phyloP scores from a whole-genome alignment of 202 grass and related monocot genomes.

The Zoysia matrella region DNA sequence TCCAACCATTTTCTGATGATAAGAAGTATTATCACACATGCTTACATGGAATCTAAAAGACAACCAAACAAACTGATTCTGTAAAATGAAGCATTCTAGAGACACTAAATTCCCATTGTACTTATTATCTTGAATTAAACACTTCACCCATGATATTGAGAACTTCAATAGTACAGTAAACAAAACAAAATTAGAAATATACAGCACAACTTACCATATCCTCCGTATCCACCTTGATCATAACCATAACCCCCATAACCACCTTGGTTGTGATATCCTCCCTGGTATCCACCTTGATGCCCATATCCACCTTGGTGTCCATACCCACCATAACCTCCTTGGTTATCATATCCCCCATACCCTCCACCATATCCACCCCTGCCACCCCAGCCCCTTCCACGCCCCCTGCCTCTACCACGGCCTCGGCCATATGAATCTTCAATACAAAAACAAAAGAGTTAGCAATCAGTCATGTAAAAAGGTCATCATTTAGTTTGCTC shows the following conservation, averaged over 20 bases:
- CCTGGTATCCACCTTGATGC: conserved; percentile 64
- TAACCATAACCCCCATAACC: conserved; percentile 68
- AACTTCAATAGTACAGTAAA: not conserved
- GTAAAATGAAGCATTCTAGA: conserved; percentile 18
- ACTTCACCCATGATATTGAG: too few relatives aligned
- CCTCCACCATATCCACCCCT: conserved; percentile 77
- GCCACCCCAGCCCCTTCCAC: conserved; percentile 71
- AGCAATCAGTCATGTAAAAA: conserved; percentile 16
- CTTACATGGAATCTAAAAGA: conserved; percentile 4
- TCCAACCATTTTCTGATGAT: conserved; percentile 83
- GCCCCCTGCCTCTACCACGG: conserved; percentile 77
- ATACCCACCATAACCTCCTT: conserved; percentile 78
- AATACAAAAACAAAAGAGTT: conserved; percentile 40
- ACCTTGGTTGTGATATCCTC: conserved; percentile 76
- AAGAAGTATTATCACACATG: not conserved
- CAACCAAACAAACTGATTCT: not conserved
- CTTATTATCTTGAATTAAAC: not conserved
- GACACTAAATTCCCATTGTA: not conserved
- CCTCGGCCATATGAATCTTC: conserved; percentile 77
- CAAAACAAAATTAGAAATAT: not conserved
- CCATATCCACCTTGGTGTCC: conserved; percentile 54
- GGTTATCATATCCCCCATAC: conserved; percentile 74
- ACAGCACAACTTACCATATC: conserved; percentile 53
- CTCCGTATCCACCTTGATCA: conserved; percentile 76
- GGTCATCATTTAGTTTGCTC: conserved; percentile 12